phyloP scores from a whole-genome alignment of 495 filamentous ascomycete genomes.

The Friedmanniomyces endolithicus region DNA sequence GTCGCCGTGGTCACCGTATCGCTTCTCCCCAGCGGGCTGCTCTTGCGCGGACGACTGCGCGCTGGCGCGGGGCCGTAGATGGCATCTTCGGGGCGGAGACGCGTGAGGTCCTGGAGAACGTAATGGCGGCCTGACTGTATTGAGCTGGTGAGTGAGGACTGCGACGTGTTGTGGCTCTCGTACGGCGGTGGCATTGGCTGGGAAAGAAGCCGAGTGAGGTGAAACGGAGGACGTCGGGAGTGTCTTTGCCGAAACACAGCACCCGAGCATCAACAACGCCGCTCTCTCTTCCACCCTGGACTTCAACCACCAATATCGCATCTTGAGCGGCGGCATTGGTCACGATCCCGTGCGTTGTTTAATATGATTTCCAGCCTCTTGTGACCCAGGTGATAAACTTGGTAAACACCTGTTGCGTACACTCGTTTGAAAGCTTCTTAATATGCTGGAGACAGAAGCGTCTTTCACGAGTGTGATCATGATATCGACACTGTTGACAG shows the following conservation, averaged over 20 bases:
- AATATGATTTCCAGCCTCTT: no score
- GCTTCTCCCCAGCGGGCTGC: constrained; percentile 20
- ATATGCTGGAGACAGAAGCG: no score
- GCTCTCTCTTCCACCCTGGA: no score
- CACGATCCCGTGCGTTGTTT: no score
- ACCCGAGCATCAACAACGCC: no score
- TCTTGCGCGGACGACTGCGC: constrained; percentile 34
- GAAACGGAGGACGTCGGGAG: neutral
- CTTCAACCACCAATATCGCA: no score
- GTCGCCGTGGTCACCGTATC: constrained; percentile 10
- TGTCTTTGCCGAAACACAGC: neutral
- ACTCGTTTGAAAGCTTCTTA: no score
- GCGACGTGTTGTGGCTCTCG: constrained; percentile 1
- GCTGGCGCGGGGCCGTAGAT: constrained; percentile 50
- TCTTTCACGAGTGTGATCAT: no score
- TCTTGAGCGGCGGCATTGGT: no score
- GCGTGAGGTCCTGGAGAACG: constrained; percentile 20
- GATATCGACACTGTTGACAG: no score
- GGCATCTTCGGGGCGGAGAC: constrained; percentile 74
- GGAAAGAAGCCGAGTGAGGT: neutral
- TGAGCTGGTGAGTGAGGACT: constrained; percentile 6
- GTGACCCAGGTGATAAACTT: no score
- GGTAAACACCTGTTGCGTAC: no score
- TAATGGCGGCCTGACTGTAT: constrained; percentile 1
- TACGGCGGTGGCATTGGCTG: neutral